A percentile compares a stretch with the other conserved stretches of the same genome.
Evolutionary conservation across 805 yeast genomes (phyloP).

Genomic region (Pichia rugopelliculosa): DNA sequence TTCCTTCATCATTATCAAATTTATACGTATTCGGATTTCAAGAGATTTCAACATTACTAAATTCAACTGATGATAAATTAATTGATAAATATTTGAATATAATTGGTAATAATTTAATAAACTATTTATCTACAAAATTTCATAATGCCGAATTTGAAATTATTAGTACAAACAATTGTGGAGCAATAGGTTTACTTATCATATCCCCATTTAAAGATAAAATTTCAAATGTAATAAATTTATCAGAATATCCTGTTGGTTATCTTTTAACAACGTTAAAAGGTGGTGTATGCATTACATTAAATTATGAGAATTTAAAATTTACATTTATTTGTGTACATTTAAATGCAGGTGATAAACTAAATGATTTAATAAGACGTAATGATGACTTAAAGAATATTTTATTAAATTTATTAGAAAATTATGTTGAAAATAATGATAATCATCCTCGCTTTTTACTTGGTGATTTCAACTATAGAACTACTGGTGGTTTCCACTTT

Average conservation of each 20-base stretch:
- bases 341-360: slow-evolving; percentile 74
- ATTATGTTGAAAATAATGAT: slow-evolving; percentile 49
- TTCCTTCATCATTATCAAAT: slow-evolving; percentile 28
- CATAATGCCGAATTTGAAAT: slow-evolving; percentile 32
- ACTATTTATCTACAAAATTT: slow-evolving; percentile 31
- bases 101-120: slow-evolving; percentile 31
- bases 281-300: slow-evolving; percentile 62
- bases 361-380: slow-evolving; percentile 37
- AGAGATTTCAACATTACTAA: slow-evolving; percentile 51
- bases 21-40: slow-evolving; percentile 59
- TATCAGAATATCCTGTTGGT: slow-evolving; percentile 45
- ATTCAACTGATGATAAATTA: slow-evolving; percentile 38
- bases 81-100: slow-evolving; percentile 33
- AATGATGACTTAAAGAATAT: slow-evolving; percentile 45
- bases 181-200: slow-evolving; percentile 51
- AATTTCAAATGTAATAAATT: slow-evolving; percentile 13
- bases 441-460: slow-evolving; percentile 60
- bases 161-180: slow-evolving; percentile 39
- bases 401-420: slow-evolving; percentile 43
- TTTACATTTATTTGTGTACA: slow-evolving; percentile 67
- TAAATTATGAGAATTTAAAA: slow-evolving; percentile 30
- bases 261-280: slow-evolving; percentile 55
- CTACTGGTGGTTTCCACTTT: slow-evolving; percentile 23
- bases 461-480: slow-evolving; percentile 85
- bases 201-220: slow-evolving; percentile 35